Evolutionary conservation across 140 eudicot species (phyloP).

Genomic region (Stevia rebaudiana): DNA sequence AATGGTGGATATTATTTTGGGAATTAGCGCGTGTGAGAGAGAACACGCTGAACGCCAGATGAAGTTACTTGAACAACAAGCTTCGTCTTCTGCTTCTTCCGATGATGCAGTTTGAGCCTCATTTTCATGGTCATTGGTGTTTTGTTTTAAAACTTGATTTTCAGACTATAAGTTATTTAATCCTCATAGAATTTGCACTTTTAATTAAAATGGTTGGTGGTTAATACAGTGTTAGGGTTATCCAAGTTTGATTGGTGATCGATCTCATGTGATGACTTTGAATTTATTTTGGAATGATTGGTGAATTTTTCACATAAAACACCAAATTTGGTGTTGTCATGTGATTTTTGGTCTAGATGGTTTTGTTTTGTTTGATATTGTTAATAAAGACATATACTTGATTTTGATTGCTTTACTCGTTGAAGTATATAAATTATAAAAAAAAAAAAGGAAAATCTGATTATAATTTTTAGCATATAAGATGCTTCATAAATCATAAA

Average conservation of each 20-base stretch:
- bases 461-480: not conserved
- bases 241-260: constrained; percentile 17
- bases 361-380: constrained; percentile 5
- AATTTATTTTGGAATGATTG: not conserved
- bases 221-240: not conserved
- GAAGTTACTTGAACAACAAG: constrained; percentile 70
- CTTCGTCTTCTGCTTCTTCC: constrained; percentile 30
- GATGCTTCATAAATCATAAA: not conserved
- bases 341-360: not conserved
- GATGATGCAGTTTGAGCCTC: constrained; percentile 40
- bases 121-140: constrained; percentile 7
- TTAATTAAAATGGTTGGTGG: not conserved
- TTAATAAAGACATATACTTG: not conserved
- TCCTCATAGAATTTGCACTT: not conserved
- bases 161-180: constrained; percentile 1
- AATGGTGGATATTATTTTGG: constrained; percentile 94
- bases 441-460: too few species aligned
- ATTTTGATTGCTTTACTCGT: not conserved
- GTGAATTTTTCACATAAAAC: not conserved
- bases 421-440: too few species aligned
- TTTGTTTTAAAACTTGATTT: constrained; percentile 5
- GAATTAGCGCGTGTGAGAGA: constrained; percentile 81
- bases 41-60: constrained; percentile 96
- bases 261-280: not conserved
- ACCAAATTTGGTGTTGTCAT: not conserved